phyloP scores from a whole-genome alignment of 768 basidiomycete species.

The Chalciporus pseudorubinellus region DNA sequence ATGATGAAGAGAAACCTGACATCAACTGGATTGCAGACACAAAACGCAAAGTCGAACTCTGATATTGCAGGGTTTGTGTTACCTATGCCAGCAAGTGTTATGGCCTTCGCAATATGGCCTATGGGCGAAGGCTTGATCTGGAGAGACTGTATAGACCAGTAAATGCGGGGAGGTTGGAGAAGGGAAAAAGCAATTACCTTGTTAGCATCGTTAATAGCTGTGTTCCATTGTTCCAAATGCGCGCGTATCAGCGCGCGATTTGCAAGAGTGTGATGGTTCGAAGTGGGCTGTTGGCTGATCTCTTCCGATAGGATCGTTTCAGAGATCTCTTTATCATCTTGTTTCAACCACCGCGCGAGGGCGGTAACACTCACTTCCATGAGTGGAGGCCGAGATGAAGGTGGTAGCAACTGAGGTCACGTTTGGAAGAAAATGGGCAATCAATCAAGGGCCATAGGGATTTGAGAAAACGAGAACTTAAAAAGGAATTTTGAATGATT shows the following conservation, averaged over 20 bases:
- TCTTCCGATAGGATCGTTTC: neutral
- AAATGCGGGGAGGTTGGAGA: no score
- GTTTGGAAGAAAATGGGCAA: neutral
- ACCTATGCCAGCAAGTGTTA: neutral
- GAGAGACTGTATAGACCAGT: neutral
- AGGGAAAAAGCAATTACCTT: neutral
- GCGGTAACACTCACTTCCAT: neutral
- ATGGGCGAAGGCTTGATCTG: neutral
- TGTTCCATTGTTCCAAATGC: neutral
- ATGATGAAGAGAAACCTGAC: conserved; percentile 1
- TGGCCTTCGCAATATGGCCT: conserved; percentile 4
- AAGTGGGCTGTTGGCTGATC: neutral
- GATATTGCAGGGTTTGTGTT: neutral
- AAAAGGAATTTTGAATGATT: conserved; percentile 5
- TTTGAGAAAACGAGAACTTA: neutral
- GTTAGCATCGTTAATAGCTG: neutral
- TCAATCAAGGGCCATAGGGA: neutral
- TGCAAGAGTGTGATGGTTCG: neutral
- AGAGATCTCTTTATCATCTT: neutral
- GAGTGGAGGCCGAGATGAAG: conserved; percentile 1
- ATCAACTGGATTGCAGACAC: neutral
- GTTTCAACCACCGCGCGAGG: conserved; percentile 4
- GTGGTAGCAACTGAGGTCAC: neutral
- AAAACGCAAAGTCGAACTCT: conserved; percentile 2
- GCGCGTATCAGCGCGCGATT: conserved; percentile 2